Conservation (phyloP, 2,329 filamentous ascomycete genomes). For the Fusarium pininemorale region DNA sequence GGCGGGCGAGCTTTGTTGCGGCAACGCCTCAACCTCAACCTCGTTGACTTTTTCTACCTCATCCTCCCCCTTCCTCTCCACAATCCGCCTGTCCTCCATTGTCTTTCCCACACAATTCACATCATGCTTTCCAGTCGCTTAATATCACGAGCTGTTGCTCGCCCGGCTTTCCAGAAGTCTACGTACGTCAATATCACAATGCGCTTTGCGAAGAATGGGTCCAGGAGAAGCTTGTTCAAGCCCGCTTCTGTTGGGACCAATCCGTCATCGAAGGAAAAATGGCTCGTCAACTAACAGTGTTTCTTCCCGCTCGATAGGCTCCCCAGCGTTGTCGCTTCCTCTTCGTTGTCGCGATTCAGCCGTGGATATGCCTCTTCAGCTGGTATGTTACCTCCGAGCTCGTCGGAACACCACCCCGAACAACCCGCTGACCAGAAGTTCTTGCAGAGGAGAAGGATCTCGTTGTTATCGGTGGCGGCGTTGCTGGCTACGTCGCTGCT, state of each 20-base stretch:
- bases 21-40: slow-evolving; percentile 39
- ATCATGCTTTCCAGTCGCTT: slow-evolving; percentile 69
- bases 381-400: slow-evolving; percentile 54
- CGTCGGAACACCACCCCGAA: slow-evolving; percentile 17
- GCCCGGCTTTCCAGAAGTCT: slow-evolving; percentile 64
- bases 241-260: slow-evolving; percentile 18
- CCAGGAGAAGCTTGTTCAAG: slow-evolving; percentile 20
- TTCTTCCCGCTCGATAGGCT: slow-evolving; percentile 50
- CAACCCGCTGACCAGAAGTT: slow-evolving; percentile 31
- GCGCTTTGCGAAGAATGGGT: background rate
- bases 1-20: slow-evolving; percentile 38
- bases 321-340: slow-evolving; percentile 58
- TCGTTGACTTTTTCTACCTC: slow-evolving; percentile 37
- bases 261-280: slow-evolving; percentile 24
- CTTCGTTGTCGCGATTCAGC: slow-evolving; percentile 60
- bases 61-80: slow-evolving; percentile 29
- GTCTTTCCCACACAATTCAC: slow-evolving; percentile 39
- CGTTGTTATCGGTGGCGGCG: slow-evolving; percentile 96
- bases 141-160: slow-evolving; percentile 66
- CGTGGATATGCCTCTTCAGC: slow-evolving; percentile 67
- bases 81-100: slow-evolving; percentile 38
- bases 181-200: slow-evolving; percentile 54
- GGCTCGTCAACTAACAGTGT: slow-evolving; percentile 36
- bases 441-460: slow-evolving; percentile 88
- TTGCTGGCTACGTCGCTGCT: slow-evolving; percentile 97